Base-by-base conservation (phyloP, 495 filamentous ascomycete genomes). In the Aspergillus egyptiacus region DNA sequence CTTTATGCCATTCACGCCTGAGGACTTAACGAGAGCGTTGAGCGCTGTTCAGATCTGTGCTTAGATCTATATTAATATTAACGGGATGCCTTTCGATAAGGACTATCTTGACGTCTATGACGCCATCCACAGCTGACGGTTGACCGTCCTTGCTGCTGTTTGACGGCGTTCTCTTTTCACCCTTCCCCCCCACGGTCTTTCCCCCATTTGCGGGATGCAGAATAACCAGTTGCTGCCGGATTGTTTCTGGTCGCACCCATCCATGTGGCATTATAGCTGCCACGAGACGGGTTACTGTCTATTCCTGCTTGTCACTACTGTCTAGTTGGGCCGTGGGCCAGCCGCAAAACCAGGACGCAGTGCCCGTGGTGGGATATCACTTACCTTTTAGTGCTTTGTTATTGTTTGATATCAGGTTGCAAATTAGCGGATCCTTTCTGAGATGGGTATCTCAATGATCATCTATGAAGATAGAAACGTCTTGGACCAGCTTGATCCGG, bases 1-100 rank as follows among this genome's bases (percentile, higher is more conserved):
- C 20, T 56, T 53, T 5, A 51, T 64, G 23, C 62, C 71, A 5
- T 72, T 74, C 45, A 42, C 64, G 6, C 67, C 71, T 0, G 63
- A 71, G n/a, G 67, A 72, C 50, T 54, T 74, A 55, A 57, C 61
- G 22, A 64, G 66, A 36, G 71, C 71, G 47, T 63, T 74, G 63
- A 60, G 61, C 55, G 65, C 66, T 38, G 62, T 74, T 49, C 69
- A 68, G 51, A 57, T 72, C 53, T 70, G 57, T 56, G 56, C 56
- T 5, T 70, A 59, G 51, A 43, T 38, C 27, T 27, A 36, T 23
- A 20, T 34, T 23, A 6, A 23, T 44, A 32, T 33, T 28, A 13
- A 19, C 6, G 17, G 11, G 13, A 3, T 19, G 20, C 45, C 51
- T 56, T 61, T 41, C 41, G 53, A 45, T 43, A 54, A 51, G 52